Evolutionary conservation across 176 grass and related monocot genomes (phyloP), one percentile per base, ranked within the genome.

Genomic region (Elaeis guineensis): DNA sequence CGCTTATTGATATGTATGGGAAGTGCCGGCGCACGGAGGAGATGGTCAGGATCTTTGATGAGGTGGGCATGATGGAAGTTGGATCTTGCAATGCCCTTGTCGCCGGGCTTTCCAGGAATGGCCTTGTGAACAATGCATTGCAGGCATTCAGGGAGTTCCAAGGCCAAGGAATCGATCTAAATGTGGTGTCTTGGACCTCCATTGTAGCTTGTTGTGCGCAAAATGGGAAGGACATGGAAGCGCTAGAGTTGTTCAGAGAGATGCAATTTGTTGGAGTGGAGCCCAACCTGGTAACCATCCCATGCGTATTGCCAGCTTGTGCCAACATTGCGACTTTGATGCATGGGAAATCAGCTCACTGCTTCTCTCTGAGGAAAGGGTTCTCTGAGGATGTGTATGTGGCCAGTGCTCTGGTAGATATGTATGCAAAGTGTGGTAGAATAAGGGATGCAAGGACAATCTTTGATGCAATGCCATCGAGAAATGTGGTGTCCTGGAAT

Each of bases 151-250:
- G 30, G 16, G 56, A 79, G 67, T 85, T 90, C 63, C 19, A 57
- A 55, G 52, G 21, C 52, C 50, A 50, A 62, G 78, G 82, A 57
- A 17, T 82, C 0, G 44, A 75, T 25, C 30, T 85, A 79, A 82
- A 90, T 70, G 82, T 90, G 0, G 82, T 90, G 59, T 90, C 86
- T 25, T 90, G 82, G 86, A 90, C 86, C 18, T 90, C 82, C 11
- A 85, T 85, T 26, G 86, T 90, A 24, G 75, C 82, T 24, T 90
- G 78, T 20, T 90, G 82, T 6, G 72, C 78, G 39, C 86, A 85
- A 49, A 85, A 90, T 8, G 82, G 86, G 49, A 79, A 56, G 61
- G 78, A 85, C 58, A 62, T 90, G 75, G 78, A 90, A 50, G 86
- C 82, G 17, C 48, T 82, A 4, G 71, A 85, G 50, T 67, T 90